Conservation (phyloP, 2,329 filamentous ascomycete species). For the Fusarium irregulare region DNA sequence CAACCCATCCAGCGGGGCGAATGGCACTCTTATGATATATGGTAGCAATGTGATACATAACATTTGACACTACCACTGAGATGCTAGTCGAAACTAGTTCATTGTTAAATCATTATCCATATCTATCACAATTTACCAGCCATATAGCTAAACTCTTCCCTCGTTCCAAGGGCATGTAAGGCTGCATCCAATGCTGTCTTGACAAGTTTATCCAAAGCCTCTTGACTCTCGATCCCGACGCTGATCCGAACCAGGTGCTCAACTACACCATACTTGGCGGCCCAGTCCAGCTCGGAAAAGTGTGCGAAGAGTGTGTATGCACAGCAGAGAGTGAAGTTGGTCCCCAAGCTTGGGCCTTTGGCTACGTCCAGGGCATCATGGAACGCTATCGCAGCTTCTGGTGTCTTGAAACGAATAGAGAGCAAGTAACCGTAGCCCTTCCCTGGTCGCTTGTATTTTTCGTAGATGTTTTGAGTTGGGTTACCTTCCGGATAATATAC, state of each 20-base stretch:
- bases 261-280: slow-evolving; percentile 53
- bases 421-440: slow-evolving; percentile 65
- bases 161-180: not conserved
- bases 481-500: slow-evolving; percentile 58
- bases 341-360: slow-evolving; percentile 63
- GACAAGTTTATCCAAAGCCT: slow-evolving; percentile 43
- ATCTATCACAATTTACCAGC: not conserved
- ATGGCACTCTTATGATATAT: not conserved
- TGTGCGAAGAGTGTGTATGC: slow-evolving; percentile 56
- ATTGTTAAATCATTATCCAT: too few relatives aligned
- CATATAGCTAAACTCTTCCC: not conserved
- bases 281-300: slow-evolving; percentile 52
- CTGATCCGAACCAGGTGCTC: slow-evolving; percentile 57
- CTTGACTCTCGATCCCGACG: slow-evolving; percentile 57
- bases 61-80: not conserved
- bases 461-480: slow-evolving; percentile 50
- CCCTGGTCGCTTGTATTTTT: slow-evolving; percentile 48
- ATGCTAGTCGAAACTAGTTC: too few relatives aligned
- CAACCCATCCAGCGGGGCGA: not conserved
- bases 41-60: not conserved
- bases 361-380: slow-evolving; percentile 61
- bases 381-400: slow-evolving; percentile 55
- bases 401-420: slow-evolving; percentile 59
- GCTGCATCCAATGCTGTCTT: slow-evolving; percentile 30
- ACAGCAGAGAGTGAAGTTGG: slow-evolving; percentile 59